Conservation (phyloP, 2,329 filamentous ascomycete species). For the Cytospora piceicola region DNA sequence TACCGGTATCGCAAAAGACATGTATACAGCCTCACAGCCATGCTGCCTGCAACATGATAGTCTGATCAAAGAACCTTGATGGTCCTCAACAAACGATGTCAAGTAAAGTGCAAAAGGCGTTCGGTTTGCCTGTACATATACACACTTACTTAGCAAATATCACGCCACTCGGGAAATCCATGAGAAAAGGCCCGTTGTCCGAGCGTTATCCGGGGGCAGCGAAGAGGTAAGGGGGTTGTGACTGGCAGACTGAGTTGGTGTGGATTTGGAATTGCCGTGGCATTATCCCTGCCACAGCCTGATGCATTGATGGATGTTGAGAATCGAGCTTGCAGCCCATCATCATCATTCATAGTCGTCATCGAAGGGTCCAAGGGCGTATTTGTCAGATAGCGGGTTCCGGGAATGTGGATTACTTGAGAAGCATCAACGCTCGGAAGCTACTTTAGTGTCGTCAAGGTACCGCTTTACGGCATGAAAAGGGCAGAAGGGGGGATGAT, state of each 20-base stretch:
- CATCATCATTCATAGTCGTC: not conserved
- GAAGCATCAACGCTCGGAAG: not conserved
- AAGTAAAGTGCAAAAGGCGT: not conserved
- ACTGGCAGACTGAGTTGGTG: not conserved
- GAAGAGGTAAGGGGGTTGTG: not conserved
- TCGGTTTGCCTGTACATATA: no score
- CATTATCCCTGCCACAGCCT: not conserved
- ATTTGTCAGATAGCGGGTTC: slow-evolving; percentile 22
- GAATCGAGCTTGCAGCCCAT: not conserved
- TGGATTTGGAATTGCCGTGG: slow-evolving; percentile 12
- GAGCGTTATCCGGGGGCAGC: slow-evolving; percentile 3
- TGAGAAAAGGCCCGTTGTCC: not conserved
- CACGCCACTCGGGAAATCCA: slow-evolving; percentile 10
- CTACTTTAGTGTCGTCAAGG: not conserved
- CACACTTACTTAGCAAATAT: not conserved
- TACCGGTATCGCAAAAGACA: not conserved
- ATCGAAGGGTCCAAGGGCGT: not conserved
- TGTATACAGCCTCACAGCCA: not conserved
- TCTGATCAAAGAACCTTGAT: not conserved
- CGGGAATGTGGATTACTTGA: not conserved
- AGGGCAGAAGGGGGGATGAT: no score
- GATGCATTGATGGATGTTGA: not conserved
- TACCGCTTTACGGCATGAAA: not conserved
- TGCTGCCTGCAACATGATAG: not conserved
- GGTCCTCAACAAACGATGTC: not conserved